Percentiles rank a stretch among this genome's conserved stretches.
Conservation (phyloP, 805 yeast genomes). For the Saturnispora sanitii region DNA sequence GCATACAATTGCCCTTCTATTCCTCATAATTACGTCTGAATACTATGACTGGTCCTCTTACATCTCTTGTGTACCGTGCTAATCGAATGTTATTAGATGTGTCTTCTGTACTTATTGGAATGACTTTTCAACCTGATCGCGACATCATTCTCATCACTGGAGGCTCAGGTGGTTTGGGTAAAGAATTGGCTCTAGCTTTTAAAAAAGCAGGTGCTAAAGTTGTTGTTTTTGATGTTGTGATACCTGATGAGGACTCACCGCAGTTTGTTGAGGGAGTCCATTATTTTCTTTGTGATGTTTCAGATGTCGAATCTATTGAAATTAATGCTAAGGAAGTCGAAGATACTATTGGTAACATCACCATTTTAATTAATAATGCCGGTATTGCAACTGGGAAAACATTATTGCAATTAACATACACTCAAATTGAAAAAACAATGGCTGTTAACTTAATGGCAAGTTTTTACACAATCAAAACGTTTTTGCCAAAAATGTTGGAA, state of each 20-base stretch:
- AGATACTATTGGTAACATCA: slow-evolving; percentile 45
- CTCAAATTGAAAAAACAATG: slow-evolving; percentile 53
- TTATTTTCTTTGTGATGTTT: slow-evolving; percentile 65
- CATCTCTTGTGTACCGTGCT: slow-evolving; percentile 18
- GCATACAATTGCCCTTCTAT: no score
- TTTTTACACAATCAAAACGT: slow-evolving; percentile 57
- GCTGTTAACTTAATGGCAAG: slow-evolving; percentile 63
- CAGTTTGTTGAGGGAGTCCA: slow-evolving; percentile 31
- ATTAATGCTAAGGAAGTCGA: slow-evolving; percentile 32
- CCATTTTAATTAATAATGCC: slow-evolving; percentile 78
- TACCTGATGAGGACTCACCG: slow-evolving; percentile 30
- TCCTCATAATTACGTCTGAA: no score
- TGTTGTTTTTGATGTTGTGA: slow-evolving; percentile 52
- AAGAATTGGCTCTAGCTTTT: slow-evolving; percentile 43
- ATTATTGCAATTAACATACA: slow-evolving; percentile 41
- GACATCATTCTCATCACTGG: slow-evolving; percentile 78
- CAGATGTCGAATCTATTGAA: slow-evolving; percentile 38
- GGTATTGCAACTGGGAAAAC: slow-evolving; percentile 58
- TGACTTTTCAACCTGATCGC: slow-evolving; percentile 37
- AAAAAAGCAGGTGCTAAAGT: slow-evolving; percentile 37
- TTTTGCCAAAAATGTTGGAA: slow-evolving; percentile 63
- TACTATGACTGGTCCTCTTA: slow-evolving; percentile 24
- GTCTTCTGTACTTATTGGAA: slow-evolving; percentile 39
- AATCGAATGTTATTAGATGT: slow-evolving; percentile 23
- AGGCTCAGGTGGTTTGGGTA: slow-evolving; percentile 73